Base-by-base conservation (phyloP, 225 moss, liverwort and hornwort genomes). In the Polytrichum formosum region DNA sequence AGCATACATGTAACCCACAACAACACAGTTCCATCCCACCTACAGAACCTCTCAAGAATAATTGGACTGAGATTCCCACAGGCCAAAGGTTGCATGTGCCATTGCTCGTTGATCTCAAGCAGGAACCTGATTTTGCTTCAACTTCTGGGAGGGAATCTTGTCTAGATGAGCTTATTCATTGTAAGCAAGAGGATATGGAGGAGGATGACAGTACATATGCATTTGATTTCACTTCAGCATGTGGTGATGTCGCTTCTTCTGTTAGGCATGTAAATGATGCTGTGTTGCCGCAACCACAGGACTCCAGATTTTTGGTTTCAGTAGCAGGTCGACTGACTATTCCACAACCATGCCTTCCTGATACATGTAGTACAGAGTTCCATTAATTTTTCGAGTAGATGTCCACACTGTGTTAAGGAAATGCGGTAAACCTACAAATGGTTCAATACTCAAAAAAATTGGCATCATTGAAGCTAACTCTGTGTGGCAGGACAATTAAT, bases 131-230 rank as follows among this genome's bases (percentile, higher is more conserved):
- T 26, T 60, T 54, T 55, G 56, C 60, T 19, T 26, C 72, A 22
- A 72, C 63, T 33, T 72, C 72, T 67, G 67, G 70, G 18, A 72
- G 77, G 67, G 55, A 64, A 65, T 46, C 46, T 2, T 67, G 67
- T 77, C 2, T 70, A 65, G 72, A 55, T 54, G 80, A 79, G 70
- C 46, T 73, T 55, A 70, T 74, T 26, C 77, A 82, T 67, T 82
- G 77, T 62, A 86, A 86, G 79, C 70, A 82, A 70, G 85, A 86
- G 73, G 82, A 67, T 58, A 63, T 70, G 18, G 85, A 85, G 26
- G 81, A 72, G 55, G 79, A 76, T n/a, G 73, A 54, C 0, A 77
- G 56, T 82, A 74, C 73, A 54, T 77, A 77, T 74, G 78, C 69
- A 28, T 58, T 76, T 59, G 79, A 82, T 22, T 55, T 81, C 53